Evolutionary conservation across 768 basidiomycete genomes (phyloP).

Genomic region (Gloeopeniophorella convolvens): DNA sequence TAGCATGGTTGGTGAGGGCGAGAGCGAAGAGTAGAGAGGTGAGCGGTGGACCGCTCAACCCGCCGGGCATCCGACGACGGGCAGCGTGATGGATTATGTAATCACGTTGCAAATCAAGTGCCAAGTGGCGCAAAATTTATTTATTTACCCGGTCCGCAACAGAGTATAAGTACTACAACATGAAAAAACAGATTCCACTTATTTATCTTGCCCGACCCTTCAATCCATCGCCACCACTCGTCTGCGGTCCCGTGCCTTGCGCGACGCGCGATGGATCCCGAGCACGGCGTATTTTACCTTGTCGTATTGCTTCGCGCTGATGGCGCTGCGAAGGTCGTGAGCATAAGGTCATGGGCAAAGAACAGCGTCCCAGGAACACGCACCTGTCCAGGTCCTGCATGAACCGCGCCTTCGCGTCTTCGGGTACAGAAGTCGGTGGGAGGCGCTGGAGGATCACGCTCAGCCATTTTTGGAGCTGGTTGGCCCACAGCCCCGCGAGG

Average conservation of each 20-base stretch:
- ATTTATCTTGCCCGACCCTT: slow-evolving; percentile 20
- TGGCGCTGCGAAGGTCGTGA: slow-evolving; percentile 41
- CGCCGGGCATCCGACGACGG: too few species aligned
- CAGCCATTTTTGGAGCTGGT: slow-evolving; percentile 66
- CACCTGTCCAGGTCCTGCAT: slow-evolving; percentile 69
- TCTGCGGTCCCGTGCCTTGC: slow-evolving; percentile 65
- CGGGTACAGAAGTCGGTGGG: slow-evolving; percentile 52
- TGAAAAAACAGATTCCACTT: slow-evolving; percentile 20
- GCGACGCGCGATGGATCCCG: slow-evolving; percentile 61
- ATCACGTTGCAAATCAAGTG: background rate
- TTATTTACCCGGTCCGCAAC: background rate
- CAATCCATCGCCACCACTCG: slow-evolving; percentile 36
- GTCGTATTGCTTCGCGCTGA: slow-evolving; percentile 61
- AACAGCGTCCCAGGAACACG: slow-evolving; percentile 27
- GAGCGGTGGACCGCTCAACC: background rate
- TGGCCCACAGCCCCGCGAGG: slow-evolving; percentile 59
- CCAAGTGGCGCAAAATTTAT: background rate
- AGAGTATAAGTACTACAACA: slow-evolving; percentile 11
- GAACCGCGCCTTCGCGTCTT: slow-evolving; percentile 64
- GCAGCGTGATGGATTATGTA: slow-evolving; percentile 7
- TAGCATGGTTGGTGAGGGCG: slow-evolving; percentile 40
- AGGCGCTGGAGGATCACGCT: slow-evolving; percentile 65
- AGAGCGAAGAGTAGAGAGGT: background rate
- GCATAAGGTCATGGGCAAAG: slow-evolving; percentile 4
- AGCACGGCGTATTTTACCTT: slow-evolving; percentile 79